Evolutionary conservation across 2,329 filamentous ascomycete species (phyloP).

Genomic region (Diaporthe sp.): DNA sequence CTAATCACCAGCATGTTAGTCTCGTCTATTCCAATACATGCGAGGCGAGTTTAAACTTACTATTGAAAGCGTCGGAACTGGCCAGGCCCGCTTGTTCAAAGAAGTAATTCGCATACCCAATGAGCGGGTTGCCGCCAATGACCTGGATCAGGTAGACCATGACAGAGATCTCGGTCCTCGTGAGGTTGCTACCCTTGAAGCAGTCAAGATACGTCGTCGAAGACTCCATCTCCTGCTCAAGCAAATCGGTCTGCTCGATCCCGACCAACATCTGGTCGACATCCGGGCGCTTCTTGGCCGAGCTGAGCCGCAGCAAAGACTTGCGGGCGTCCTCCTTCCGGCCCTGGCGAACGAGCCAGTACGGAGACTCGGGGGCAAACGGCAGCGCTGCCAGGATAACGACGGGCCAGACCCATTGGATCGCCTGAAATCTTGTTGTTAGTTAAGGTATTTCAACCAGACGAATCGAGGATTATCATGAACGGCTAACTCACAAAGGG

Average conservation of each 20-base stretch:
- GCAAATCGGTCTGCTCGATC: conserved; percentile 67
- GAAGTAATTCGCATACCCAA: conserved; percentile 65
- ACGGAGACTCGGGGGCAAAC: conserved; percentile 60
- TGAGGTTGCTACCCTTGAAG: conserved; percentile 65
- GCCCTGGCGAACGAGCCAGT: conserved; percentile 57
- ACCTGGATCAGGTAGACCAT: conserved; percentile 64
- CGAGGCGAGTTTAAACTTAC: background rate
- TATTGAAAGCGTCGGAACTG: conserved; percentile 57
- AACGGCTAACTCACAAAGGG: conserved; percentile 47
- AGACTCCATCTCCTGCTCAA: conserved; percentile 58
- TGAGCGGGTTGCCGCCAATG: conserved; percentile 62
- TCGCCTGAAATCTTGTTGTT: background rate
- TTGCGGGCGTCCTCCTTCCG: conserved; percentile 50
- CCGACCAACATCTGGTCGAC: conserved; percentile 63
- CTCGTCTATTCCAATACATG: too few species aligned
- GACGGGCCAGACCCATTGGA: conserved; percentile 59
- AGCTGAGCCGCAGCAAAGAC: conserved; percentile 50
- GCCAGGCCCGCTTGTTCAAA: conserved; percentile 62
- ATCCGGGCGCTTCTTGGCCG: conserved; percentile 52
- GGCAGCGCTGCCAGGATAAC: conserved; percentile 48
- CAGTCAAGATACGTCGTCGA: conserved; percentile 64
- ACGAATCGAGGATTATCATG: too few species aligned
- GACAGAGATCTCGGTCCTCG: conserved; percentile 66
- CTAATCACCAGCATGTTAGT: background rate
- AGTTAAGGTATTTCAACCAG: accelerated